Conservation (phyloP, 192 early-diverging fungal genomes). For the Oehlia diaphana region DNA sequence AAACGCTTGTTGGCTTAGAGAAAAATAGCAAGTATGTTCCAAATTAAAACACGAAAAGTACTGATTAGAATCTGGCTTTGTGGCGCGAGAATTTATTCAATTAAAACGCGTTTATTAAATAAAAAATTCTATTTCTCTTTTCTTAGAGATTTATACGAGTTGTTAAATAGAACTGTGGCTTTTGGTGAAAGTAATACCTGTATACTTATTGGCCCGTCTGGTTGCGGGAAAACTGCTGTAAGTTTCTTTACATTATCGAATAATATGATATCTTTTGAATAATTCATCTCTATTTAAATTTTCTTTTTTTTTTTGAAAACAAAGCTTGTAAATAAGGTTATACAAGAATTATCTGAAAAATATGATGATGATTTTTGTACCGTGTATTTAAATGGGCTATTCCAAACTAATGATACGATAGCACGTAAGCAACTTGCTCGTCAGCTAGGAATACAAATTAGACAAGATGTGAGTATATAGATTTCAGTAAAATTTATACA, state of each 20-base stretch:
- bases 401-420: constrained; percentile 78
- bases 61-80: constrained; percentile 17
- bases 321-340: constrained; percentile 43
- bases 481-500: constrained; percentile 24
- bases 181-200: constrained; percentile 85
- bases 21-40: background rate
- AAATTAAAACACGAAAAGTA: no score
- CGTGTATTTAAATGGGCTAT: constrained; percentile 74
- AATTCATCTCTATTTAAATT: constrained; percentile 11
- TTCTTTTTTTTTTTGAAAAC: background rate
- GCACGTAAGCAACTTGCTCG: constrained; percentile 83
- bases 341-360: constrained; percentile 38
- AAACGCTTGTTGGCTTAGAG: constrained; percentile 33
- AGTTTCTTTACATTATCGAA: background rate
- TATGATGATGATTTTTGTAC: constrained; percentile 55
- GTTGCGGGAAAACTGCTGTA: constrained; percentile 72
- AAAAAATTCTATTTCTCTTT: constrained; percentile 1
- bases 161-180: constrained; percentile 62
- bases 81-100: no score
- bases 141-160: constrained; percentile 50
- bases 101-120: no score
- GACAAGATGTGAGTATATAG: background rate
- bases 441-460: constrained; percentile 61
- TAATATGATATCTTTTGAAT: background rate
- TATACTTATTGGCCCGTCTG: constrained; percentile 78